A percentile compares a stretch with the other conserved stretches of the same genome.
Evolutionary conservation across 2,329 filamentous ascomycete species (phyloP).

Genomic region (Orbilia quercus): DNA sequence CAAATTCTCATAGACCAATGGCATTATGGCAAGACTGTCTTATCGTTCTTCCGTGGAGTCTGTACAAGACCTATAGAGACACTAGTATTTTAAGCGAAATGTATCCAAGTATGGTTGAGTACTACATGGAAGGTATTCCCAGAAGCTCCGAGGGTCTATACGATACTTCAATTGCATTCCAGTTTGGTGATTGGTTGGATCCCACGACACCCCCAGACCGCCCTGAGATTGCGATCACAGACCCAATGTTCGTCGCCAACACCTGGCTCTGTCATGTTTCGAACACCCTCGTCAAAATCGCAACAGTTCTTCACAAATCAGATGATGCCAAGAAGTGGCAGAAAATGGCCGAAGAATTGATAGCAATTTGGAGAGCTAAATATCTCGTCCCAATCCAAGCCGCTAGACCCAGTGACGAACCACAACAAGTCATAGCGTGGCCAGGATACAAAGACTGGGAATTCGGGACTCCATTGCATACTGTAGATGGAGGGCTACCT

Average conservation of each 20-base stretch:
- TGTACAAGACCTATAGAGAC: conserved; percentile 65
- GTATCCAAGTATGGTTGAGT: conserved; percentile 64
- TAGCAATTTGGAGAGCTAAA: conserved; percentile 26
- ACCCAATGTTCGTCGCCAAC: conserved; percentile 65
- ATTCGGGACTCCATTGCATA: conserved; percentile 60
- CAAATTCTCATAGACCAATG: conserved; percentile 55
- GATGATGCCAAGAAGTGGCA: conserved; percentile 57
- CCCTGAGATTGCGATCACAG: conserved; percentile 64
- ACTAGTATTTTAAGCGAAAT: conserved; percentile 62
- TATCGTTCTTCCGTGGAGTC: conserved; percentile 64
- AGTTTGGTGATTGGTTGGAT: conserved; percentile 68
- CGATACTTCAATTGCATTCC: conserved; percentile 63
- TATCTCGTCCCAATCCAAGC: conserved; percentile 26
- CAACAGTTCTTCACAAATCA: conserved; percentile 61
- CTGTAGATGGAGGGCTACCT: conserved; percentile 9
- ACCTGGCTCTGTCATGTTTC: conserved; percentile 67
- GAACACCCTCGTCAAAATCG: conserved; percentile 62
- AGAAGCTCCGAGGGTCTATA: conserved; percentile 63
- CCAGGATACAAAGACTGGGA: conserved; percentile 62
- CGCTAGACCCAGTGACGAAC: background rate
- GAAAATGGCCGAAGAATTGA: conserved; percentile 7
- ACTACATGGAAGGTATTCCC: conserved; percentile 63
- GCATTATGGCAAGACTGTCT: conserved; percentile 65
- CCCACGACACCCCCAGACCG: conserved; percentile 65
- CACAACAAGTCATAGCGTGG: conserved; percentile 27